Conservation (phyloP, 2,329 filamentous ascomycete genomes). For the Aspergillus hiratsukae region DNA sequence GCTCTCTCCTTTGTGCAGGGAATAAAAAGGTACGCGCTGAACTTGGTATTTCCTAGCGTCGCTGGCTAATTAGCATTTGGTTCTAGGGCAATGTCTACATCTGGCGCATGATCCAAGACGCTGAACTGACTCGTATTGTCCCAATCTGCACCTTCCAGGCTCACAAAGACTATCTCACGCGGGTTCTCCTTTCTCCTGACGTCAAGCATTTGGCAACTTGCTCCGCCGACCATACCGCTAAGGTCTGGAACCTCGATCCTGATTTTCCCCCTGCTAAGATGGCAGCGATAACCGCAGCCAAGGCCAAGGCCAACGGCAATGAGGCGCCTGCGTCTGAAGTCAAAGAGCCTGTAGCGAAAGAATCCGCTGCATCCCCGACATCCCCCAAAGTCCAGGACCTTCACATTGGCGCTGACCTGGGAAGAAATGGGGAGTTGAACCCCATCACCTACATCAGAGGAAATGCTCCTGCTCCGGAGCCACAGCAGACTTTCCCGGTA, state of each 20-base stretch:
- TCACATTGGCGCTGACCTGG: conserved; percentile 19
- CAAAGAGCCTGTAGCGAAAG: conserved; percentile 6
- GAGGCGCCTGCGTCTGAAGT: neutral
- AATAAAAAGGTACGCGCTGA: conserved; percentile 67
- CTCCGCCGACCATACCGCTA: conserved; percentile 88
- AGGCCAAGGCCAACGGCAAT: conserved; percentile 14
- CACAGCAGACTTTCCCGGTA: conserved; percentile 30
- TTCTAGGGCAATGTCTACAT: conserved; percentile 89
- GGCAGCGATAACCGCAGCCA: conserved; percentile 22
- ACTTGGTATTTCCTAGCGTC: neutral
- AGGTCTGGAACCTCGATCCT: conserved; percentile 93
- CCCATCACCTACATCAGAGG: conserved; percentile 25
- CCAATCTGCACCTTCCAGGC: conserved; percentile 86
- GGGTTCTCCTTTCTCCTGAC: conserved; percentile 84
- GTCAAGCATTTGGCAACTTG: conserved; percentile 93
- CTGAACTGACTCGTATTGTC: conserved; percentile 76
- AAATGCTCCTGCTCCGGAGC: conserved; percentile 22
- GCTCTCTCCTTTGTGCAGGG: conserved; percentile 84
- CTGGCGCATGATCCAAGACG: conserved; percentile 84
- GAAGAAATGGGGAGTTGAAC: conserved; percentile 13
- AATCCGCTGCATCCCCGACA: conserved; percentile 14
- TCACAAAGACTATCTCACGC: conserved; percentile 88
- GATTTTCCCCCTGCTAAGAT: conserved; percentile 44
- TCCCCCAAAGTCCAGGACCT: conserved; percentile 17
- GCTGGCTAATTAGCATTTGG: conserved; percentile 1